Evolutionary conservation across 2,329 filamentous ascomycete species (phyloP).

Genomic region (Zymoseptoria passerinii): DNA sequence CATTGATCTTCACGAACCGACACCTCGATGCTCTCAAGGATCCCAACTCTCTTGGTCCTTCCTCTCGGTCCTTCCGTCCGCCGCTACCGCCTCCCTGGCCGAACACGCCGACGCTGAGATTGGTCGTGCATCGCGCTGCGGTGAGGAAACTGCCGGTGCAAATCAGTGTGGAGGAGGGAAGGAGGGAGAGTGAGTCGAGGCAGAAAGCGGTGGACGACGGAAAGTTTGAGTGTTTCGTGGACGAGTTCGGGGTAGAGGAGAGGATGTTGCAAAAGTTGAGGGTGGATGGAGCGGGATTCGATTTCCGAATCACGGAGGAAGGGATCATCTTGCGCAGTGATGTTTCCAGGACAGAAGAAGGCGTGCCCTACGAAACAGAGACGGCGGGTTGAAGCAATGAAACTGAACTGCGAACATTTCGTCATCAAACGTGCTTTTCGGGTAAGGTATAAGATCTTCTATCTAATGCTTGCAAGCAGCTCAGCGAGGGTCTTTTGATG

Average conservation of each 20-base stretch:
- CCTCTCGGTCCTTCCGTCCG: slow-evolving; percentile 13
- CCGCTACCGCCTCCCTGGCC: slow-evolving; percentile 29
- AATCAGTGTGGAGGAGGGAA: slow-evolving; percentile 33
- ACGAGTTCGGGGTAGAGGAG: slow-evolving; percentile 24
- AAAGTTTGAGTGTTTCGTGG: slow-evolving; percentile 28
- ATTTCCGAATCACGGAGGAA: slow-evolving; percentile 17
- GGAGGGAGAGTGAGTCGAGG: slow-evolving; percentile 28
- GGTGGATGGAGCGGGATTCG: slow-evolving; percentile 16
- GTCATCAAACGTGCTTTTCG: not conserved
- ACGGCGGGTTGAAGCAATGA: not conserved
- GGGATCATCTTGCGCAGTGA: slow-evolving; percentile 8
- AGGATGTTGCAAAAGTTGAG: slow-evolving; percentile 13
- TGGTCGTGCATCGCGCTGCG: slow-evolving; percentile 29
- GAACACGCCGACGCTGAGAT: slow-evolving; percentile 21
- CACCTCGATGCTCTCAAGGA: slow-evolving; percentile 8
- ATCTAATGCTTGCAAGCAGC: not conserved
- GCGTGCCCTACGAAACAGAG: not conserved
- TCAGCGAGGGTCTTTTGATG: not conserved
- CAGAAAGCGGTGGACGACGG: slow-evolving; percentile 31
- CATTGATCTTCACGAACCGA: slow-evolving; percentile 21
- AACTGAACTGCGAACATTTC: not conserved
- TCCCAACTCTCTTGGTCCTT: not conserved
- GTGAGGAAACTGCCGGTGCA: slow-evolving; percentile 32
- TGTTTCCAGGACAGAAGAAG: not conserved
- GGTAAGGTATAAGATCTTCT: slow-evolving; percentile 1